These are phyloP conservation scores for Penicillium odoratum DNA, from an alignment of 495 filamentous ascomycete genomes.

Conservation along the genomic window DNA sequence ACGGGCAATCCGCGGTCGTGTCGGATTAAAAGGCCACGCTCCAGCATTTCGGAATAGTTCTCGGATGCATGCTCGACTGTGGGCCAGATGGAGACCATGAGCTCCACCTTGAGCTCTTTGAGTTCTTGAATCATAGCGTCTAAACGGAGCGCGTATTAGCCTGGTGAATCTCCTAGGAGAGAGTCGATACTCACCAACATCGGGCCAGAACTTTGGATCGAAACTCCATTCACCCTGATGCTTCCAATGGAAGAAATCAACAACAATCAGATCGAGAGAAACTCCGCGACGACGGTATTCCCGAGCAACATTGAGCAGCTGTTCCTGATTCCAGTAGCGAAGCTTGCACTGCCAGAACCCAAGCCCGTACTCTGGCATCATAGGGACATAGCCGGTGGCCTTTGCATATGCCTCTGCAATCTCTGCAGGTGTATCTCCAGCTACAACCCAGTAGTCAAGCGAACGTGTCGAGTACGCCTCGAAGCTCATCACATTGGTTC, in stretches of 20 bases:
- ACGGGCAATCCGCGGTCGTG: constrained; percentile 53
- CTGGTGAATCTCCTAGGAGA: not conserved
- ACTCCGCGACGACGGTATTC: constrained; percentile 52
- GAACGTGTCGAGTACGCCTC: constrained; percentile 53
- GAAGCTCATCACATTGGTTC: constrained; percentile 58
- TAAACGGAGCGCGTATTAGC: constrained; percentile 1
- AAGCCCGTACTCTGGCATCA: constrained; percentile 64
- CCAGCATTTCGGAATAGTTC: constrained; percentile 57
- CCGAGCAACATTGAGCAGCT: constrained; percentile 52
- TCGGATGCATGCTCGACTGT: constrained; percentile 53
- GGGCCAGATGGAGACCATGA: constrained; percentile 64
- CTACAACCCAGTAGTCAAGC: constrained; percentile 61
- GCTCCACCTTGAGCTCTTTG: constrained; percentile 49
- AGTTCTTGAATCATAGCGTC: constrained; percentile 58
- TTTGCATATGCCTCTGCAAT: constrained; percentile 53
- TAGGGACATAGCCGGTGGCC: constrained; percentile 53
- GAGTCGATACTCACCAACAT: constrained; percentile 40
- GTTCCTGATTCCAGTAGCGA: constrained; percentile 59
- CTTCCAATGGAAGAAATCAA: constrained; percentile 63
- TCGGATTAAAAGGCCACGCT: constrained; percentile 52
- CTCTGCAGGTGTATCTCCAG: constrained; percentile 51
- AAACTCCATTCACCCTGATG: constrained; percentile 61
- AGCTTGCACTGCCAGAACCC: constrained; percentile 66
- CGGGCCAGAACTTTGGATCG: constrained; percentile 57
- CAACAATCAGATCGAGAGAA: constrained; percentile 57